A percentile compares a stretch with the other conserved stretches of the same genome.
Conservation (phyloP, 305 asterid species). For the Fraxinus floribunda region DNA sequence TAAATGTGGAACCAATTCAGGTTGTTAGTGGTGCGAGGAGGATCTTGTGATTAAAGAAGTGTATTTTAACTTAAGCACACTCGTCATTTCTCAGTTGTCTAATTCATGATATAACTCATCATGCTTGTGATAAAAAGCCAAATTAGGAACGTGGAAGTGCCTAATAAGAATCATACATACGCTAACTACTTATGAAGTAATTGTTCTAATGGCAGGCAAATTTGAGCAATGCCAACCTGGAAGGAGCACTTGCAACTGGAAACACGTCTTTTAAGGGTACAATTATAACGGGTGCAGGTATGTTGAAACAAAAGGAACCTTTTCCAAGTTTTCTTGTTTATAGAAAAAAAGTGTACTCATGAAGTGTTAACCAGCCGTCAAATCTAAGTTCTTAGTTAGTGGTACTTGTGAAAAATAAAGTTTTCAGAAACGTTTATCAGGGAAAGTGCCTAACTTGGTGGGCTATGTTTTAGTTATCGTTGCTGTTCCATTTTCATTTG, state of each 20-base stretch:
- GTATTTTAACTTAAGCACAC: not conserved
- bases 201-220: conserved; percentile 50
- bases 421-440: not conserved
- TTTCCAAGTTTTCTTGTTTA: not conserved
- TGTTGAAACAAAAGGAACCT: not conserved
- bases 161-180: not conserved
- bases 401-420: not conserved
- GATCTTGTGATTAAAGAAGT: not conserved
- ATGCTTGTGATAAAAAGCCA: not conserved
- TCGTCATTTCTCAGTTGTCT: not conserved
- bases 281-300: conserved; percentile 84
- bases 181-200: not conserved
- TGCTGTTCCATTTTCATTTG: not conserved
- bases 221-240: conserved; percentile 85
- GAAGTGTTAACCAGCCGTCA: not conserved
- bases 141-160: too few species aligned
- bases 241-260: conserved; percentile 91
- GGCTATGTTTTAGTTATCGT: not conserved
- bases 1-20: not conserved
- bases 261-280: conserved; percentile 88
- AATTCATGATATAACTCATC: not conserved
- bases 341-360: not conserved
- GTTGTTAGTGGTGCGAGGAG: not conserved
- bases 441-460: not conserved
- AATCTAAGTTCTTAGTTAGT: not conserved